phyloP scores from a whole-genome alignment of 495 filamentous ascomycete genomes.

The Parmelia sp. region DNA sequence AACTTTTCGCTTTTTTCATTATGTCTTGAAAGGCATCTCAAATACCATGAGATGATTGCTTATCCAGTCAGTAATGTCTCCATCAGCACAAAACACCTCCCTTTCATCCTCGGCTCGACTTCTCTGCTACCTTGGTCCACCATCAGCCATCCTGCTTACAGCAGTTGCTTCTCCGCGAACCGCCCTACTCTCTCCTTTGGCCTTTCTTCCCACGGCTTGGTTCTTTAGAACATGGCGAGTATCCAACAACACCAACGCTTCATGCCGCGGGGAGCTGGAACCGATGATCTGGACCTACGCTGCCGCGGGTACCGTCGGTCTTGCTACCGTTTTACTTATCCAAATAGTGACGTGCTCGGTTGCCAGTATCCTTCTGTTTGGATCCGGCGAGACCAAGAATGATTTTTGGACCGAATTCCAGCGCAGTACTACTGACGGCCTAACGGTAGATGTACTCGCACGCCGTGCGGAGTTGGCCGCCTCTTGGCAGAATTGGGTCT shows the following conservation, averaged over 20 bases:
- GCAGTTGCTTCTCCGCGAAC: neutral
- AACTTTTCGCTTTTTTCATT: too few species aligned
- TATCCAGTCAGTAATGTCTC: neutral
- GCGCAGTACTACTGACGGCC: neutral
- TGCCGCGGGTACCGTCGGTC: neutral
- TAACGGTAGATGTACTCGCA: neutral
- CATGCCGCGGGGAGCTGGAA: neutral
- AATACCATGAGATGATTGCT: too few species aligned
- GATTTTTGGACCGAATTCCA: neutral
- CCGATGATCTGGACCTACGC: constrained; percentile 2
- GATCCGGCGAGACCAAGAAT: neutral
- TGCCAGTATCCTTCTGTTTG: neutral
- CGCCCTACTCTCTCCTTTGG: neutral
- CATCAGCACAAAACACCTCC: neutral
- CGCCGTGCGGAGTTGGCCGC: neutral
- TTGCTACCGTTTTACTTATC: neutral
- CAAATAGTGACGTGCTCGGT: neutral
- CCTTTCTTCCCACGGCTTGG: neutral
- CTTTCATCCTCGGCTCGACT: neutral
- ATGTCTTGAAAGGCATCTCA: too few species aligned
- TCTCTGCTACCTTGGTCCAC: neutral
- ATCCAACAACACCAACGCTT: neutral
- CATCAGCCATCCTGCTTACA: neutral
- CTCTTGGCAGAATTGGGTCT: neutral
- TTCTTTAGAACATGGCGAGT: neutral